A percentile compares a stretch with the other conserved stretches of the same genome.
Conservation (phyloP, 768 basidiomycete species). For the Cytidiella melzeri region DNA sequence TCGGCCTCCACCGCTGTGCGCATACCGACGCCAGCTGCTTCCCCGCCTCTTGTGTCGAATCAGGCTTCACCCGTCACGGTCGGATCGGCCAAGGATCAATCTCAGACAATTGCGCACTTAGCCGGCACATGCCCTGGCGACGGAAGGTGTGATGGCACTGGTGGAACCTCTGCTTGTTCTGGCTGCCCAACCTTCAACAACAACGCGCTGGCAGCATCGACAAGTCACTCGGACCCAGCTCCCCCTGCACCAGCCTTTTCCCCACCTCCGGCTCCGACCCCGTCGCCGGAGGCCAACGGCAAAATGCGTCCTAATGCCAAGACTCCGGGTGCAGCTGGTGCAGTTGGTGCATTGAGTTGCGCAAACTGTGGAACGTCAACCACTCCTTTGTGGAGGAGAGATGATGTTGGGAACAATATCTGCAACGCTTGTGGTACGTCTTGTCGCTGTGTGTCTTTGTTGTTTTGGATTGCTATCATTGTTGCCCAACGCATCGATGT, state of each 20-base stretch:
- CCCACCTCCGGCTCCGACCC: background rate
- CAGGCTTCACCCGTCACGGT: constrained; percentile 14
- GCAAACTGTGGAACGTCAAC: constrained; percentile 87
- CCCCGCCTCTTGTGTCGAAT: background rate
- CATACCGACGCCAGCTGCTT: background rate
- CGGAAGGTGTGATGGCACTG: constrained; percentile 95
- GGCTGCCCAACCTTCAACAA: constrained; percentile 99
- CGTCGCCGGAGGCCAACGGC: constrained; percentile 17
- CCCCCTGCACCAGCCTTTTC: background rate
- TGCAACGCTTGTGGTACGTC: constrained; percentile 92
- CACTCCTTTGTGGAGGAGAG: constrained; percentile 85
- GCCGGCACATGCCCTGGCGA: constrained; percentile 94
- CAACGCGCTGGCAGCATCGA: constrained; percentile 16
- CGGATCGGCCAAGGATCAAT: constrained; percentile 17
- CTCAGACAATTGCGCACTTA: constrained; percentile 19
- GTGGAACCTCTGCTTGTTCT: constrained; percentile 86
- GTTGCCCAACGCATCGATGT: too few species aligned
- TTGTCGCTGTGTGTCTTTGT: constrained; percentile 17
- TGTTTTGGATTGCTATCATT: too few species aligned
- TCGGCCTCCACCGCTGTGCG: constrained; percentile 9
- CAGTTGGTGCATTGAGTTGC: constrained; percentile 74
- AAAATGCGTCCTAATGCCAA: constrained; percentile 16
- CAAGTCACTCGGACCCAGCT: constrained; percentile 21
- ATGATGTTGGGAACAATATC: constrained; percentile 88
- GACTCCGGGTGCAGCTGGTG: constrained; percentile 18